Base-by-base conservation (phyloP, 768 basidiomycete genomes). In the Punctularia strigosozonata region DNA sequence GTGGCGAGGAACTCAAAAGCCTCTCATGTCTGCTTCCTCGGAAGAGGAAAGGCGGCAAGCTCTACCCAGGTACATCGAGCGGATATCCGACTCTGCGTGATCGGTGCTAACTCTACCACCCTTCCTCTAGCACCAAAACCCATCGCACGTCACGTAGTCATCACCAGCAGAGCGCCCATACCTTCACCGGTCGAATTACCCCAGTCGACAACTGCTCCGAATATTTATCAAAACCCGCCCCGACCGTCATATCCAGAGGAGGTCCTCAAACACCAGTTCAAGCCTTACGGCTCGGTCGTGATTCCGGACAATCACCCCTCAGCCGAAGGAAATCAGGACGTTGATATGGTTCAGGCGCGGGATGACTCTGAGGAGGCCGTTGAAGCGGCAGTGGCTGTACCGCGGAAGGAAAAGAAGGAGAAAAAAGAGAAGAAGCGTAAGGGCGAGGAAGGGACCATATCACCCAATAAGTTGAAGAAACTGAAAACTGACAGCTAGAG, bases 21-120 rank as follows among this genome's bases (percentile, higher is more conserved):
- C 51, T 86, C 6, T 64, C 76, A 3, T 80, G 77, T 52, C 57
- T 87, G 3, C 54, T 86, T 1, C 83, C 83, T 1, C 63, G 80
- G 15, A 74, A 64, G 46, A 71, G 60, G 37, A 77, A 80, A 50
- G 64, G 62, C 13, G 79, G 79, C 0, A 68, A 64, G 35, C 48
- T 84, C 3, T 82, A 71, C 47, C 55, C 63, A 36, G 75, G 83
- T 80, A 46, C 31, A 60, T 42, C 18, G 36, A 14, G 25, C 33
- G n/a, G n/a, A n/a, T 13, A 2, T 18, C 20, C 14, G 33, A 34
- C 18, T 2, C 25, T 2, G 13, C 26, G 18, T 21, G 18, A 20
- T 25, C 18, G 13, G 5, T 4, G 19, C n/a, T 6, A 25, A 30
- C 25, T 31, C 14, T 32, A 19, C 21, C 24, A 34, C 33, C 19